Conservation (phyloP, 352 stramenopile genomes). For the Globisporangium cylindrosporum region DNA sequence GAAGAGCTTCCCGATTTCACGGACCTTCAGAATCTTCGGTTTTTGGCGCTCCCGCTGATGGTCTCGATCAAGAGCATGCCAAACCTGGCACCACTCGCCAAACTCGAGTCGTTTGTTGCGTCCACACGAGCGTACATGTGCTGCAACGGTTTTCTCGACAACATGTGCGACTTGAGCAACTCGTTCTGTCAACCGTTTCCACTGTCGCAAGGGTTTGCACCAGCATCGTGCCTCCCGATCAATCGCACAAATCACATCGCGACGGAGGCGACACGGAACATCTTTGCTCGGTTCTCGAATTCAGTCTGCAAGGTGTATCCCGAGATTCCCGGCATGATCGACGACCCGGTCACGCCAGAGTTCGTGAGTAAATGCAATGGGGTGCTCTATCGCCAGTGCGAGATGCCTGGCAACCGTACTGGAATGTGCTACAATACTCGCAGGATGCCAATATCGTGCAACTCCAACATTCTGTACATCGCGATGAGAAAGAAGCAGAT, state of each 20-base stretch:
- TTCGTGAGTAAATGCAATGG: not conserved
- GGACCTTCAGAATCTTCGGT: constrained; percentile 26
- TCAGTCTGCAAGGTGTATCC: not conserved
- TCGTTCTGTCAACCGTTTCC: constrained; percentile 1
- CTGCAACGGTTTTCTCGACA: constrained; percentile 20
- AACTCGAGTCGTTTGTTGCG: constrained; percentile 3
- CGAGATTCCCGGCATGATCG: not conserved
- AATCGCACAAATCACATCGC: constrained; percentile 4
- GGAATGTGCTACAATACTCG: constrained; percentile 7
- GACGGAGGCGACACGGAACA: not conserved
- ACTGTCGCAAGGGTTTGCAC: not conserved
- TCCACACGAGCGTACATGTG: constrained; percentile 3
- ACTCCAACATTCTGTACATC: constrained; percentile 1
- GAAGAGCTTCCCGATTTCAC: constrained; percentile 25
- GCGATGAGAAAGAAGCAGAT: constrained; percentile 2
- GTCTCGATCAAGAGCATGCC: constrained; percentile 10
- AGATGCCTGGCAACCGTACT: not conserved
- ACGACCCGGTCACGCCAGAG: not conserved
- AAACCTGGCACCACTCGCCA: constrained; percentile 4
- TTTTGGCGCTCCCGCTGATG: not conserved
- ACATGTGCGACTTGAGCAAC: constrained; percentile 13
- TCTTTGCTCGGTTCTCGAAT: constrained; percentile 3
- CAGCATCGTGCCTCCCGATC: not conserved
- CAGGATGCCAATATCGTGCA: constrained; percentile 2
- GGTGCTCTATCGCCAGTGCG: not conserved